These are phyloP conservation scores for Scutellaria galericulata DNA, from an alignment of 257 asterid species.

Conservation along the genomic window DNA sequence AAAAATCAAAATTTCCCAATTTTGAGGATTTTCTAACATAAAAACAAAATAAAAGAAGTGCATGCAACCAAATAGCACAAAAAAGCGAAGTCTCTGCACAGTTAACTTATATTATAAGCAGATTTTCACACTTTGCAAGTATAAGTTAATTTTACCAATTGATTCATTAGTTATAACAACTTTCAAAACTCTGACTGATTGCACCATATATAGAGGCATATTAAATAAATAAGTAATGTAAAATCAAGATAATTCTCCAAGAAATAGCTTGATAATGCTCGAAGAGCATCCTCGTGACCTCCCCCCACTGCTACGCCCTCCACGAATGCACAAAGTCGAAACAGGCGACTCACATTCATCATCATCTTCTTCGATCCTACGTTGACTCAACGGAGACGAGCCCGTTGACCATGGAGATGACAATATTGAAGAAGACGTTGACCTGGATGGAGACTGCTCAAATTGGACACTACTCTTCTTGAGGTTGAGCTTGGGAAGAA, in stretches of 20 bases:
- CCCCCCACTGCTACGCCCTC: neutral
- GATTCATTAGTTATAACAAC: neutral
- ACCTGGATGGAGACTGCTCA: conserved; percentile 11
- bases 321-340: conserved; percentile 7
- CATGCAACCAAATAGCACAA: neutral
- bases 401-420: conserved; percentile 12
- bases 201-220: neutral
- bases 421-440: neutral
- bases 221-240: neutral
- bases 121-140: neutral
- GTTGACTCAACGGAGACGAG: conserved; percentile 1
- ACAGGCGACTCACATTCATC: conserved; percentile 21
- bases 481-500: conserved; percentile 22
- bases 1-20: too few species aligned
- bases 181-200: neutral
- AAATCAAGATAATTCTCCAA: neutral
- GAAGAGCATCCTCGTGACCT: conserved; percentile 10
- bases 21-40: too few species aligned
- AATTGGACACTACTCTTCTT: neutral
- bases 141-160: neutral
- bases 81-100: neutral
- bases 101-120: neutral
- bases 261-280: neutral
- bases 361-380: conserved; percentile 26
- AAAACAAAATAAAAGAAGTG: neutral